Conservation (phyloP, 306 rosid species). For the Pyrus bretschneideri region DNA sequence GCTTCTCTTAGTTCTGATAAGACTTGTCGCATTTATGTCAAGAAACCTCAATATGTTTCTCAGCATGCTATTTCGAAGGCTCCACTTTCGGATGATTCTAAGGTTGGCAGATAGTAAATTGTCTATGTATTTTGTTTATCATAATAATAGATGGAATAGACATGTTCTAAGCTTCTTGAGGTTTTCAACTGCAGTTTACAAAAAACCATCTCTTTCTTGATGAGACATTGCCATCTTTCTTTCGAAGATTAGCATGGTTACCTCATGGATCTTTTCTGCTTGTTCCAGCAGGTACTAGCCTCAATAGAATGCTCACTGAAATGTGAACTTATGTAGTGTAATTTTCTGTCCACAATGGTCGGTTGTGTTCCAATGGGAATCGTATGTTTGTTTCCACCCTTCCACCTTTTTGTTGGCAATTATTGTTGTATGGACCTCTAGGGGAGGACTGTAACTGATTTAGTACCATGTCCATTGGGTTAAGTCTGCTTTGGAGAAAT, state of each 20-base stretch:
- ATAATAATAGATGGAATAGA: background rate
- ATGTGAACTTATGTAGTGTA: slow-evolving; percentile 3
- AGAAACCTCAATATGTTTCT: slow-evolving; percentile 63
- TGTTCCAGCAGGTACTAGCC: slow-evolving; percentile 81
- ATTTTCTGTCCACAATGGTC: background rate
- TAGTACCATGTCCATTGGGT: background rate
- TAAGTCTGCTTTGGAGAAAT: background rate
- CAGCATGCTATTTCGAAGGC: slow-evolving; percentile 78
- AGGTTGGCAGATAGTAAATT: slow-evolving; percentile 43
- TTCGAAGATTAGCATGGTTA: slow-evolving; percentile 94
- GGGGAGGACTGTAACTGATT: background rate
- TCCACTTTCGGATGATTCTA: slow-evolving; percentile 45
- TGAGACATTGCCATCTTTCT: slow-evolving; percentile 89
- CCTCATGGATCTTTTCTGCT: slow-evolving; percentile 91
- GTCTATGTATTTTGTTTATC: slow-evolving; percentile 7
- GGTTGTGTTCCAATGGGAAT: too few species aligned
- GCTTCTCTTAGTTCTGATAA: slow-evolving; percentile 93
- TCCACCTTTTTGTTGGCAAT: background rate
- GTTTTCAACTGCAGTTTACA: slow-evolving; percentile 43
- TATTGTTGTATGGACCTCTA: background rate
- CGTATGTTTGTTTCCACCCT: background rate
- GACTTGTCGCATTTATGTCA: slow-evolving; percentile 73
- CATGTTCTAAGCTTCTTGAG: slow-evolving; percentile 16
- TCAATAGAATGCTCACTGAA: background rate
- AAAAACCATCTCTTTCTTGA: slow-evolving; percentile 82